A percentile compares a stretch with the other conserved stretches of the same genome.
These are phyloP conservation scores for Peronospora destructor DNA, from an alignment of 352 stramenopile genomes.

Conservation along the genomic window DNA sequence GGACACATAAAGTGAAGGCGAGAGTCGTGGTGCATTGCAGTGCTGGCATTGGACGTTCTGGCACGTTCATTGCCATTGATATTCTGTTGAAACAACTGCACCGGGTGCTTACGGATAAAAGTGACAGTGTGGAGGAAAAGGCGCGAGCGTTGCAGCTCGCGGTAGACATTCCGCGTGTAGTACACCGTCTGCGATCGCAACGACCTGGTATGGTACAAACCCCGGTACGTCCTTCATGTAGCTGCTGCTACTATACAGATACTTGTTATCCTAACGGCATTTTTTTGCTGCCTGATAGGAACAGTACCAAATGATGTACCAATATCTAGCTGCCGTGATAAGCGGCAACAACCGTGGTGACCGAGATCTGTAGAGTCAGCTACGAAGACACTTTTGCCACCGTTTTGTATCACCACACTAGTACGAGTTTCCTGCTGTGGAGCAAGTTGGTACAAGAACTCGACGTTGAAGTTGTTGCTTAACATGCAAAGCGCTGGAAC, in stretches of 20 bases:
- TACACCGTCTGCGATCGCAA: slow-evolving; percentile 56
- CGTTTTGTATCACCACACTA: slow-evolving; percentile 36
- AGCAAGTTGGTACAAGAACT: too few species aligned
- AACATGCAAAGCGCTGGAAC: too few species aligned
- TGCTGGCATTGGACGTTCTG: slow-evolving; percentile 69
- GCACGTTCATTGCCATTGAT: slow-evolving; percentile 83
- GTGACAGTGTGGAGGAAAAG: slow-evolving; percentile 16
- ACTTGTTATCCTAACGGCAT: not conserved
- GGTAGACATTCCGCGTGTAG: slow-evolving; percentile 50
- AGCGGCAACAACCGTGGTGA: slow-evolving; percentile 52
- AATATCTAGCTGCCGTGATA: slow-evolving; percentile 64
- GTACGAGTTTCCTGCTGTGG: too few species aligned
- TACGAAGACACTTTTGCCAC: not conserved
- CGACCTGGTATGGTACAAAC: slow-evolving; percentile 82
- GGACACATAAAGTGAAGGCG: slow-evolving; percentile 16
- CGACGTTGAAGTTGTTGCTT: too few species aligned
- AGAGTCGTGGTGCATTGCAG: slow-evolving; percentile 73
- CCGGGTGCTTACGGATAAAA: slow-evolving; percentile 14
- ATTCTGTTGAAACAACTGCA: slow-evolving; percentile 58
- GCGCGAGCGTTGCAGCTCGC: slow-evolving; percentile 24
- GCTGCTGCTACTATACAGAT: not conserved
- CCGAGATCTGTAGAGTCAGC: not conserved
- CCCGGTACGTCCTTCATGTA: slow-evolving; percentile 35
- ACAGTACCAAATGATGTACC: slow-evolving; percentile 83
- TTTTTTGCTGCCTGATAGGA: slow-evolving; percentile 37